Conservation (phyloP, 345 rosid genomes). For the Syzygium jambos region DNA sequence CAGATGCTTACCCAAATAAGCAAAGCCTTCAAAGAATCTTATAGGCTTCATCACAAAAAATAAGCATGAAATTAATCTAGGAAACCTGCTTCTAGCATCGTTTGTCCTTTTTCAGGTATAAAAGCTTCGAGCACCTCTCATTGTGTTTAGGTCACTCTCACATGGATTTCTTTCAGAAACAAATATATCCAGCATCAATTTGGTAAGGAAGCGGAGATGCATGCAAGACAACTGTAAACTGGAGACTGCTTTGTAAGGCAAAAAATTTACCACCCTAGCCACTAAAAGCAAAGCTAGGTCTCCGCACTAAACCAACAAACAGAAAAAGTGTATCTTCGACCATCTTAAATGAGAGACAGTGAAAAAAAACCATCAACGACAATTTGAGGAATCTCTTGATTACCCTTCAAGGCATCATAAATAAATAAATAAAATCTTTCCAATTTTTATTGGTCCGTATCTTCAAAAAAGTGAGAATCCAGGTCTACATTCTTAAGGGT, state of each 20-base stretch:
- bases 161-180: not conserved
- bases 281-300: not conserved
- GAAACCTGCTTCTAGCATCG: not conserved
- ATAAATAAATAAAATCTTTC: not conserved
- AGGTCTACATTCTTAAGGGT: not conserved
- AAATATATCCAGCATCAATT: not conserved
- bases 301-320: not conserved
- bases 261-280: not conserved
- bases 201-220: not conserved
- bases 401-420: not conserved
- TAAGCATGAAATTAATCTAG: not conserved
- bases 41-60: not conserved
- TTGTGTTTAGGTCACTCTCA: not conserved
- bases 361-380: not conserved
- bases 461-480: not conserved
- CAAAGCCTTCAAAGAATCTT: not conserved
- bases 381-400: not conserved
- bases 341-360: not conserved
- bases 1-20: not conserved
- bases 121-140: not conserved
- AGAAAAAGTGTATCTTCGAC: not conserved
- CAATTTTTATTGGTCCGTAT: not conserved
- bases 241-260: not conserved
- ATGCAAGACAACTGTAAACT: not conserved
- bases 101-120: not conserved